A percentile compares a stretch with the other conserved stretches of the same genome.
phyloP scores from a whole-genome alignment of 169 alveolate genomes.

The Perkinsus olseni region DNA sequence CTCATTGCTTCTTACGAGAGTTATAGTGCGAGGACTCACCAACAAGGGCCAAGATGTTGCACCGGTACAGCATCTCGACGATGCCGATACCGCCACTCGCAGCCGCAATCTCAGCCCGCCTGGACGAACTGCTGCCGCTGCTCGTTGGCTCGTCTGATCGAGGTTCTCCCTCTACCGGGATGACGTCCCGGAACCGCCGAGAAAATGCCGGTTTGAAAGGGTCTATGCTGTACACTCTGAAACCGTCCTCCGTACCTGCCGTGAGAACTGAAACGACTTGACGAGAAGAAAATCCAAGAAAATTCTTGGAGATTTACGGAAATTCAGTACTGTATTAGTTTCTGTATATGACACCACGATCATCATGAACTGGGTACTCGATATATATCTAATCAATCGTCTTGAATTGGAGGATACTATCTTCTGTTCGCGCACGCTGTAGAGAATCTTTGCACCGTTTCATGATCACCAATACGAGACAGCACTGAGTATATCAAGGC shows the following conservation, averaged over 20 bases:
- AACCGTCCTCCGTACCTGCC: slow-evolving; percentile 65
- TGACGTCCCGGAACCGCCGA: neutral
- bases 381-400: too few species aligned
- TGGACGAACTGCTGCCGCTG: neutral
- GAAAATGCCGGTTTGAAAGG: slow-evolving; percentile 31
- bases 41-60: slow-evolving; percentile 73
- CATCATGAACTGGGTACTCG: too few species aligned
- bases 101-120: neutral
- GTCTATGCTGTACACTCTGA: slow-evolving; percentile 59
- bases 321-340: too few species aligned
- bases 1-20: too few species aligned
- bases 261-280: neutral
- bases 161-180: neutral
- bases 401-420: too few species aligned
- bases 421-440: too few species aligned
- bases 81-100: slow-evolving; percentile 70
- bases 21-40: slow-evolving; percentile 52
- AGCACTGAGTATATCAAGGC: too few species aligned
- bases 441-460: too few species aligned
- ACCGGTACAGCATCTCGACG: slow-evolving; percentile 70
- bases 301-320: too few species aligned
- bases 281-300: too few species aligned
- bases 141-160: neutral
- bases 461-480: too few species aligned
- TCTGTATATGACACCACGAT: too few species aligned